These are phyloP conservation scores for Globisporangium radiosum DNA, from an alignment of 352 stramenopile genomes.

Conservation along the genomic window DNA sequence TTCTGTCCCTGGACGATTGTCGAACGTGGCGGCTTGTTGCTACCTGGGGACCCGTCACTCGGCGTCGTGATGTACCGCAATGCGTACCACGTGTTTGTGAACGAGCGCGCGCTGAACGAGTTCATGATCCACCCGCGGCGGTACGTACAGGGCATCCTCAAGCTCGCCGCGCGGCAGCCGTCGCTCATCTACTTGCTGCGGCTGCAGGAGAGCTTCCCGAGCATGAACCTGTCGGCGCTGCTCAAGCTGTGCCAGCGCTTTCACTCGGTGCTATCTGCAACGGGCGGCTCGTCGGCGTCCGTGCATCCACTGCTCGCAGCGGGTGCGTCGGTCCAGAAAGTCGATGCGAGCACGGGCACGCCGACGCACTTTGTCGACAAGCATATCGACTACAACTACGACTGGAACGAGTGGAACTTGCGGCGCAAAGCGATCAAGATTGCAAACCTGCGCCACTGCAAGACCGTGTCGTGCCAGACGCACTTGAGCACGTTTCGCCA, in stretches of 20 bases:
- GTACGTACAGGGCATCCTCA: slow-evolving; percentile 72
- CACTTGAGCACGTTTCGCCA: slow-evolving; percentile 83
- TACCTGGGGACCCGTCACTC: slow-evolving; percentile 88
- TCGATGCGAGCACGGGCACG: slow-evolving; percentile 86
- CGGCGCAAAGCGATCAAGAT: slow-evolving; percentile 86
- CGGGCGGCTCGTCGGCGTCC: slow-evolving; percentile 14
- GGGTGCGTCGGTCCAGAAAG: slow-evolving; percentile 40
- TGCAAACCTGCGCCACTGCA: slow-evolving; percentile 88
- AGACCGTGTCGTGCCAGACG: slow-evolving; percentile 87
- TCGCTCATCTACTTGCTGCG: slow-evolving; percentile 91
- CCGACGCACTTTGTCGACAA: slow-evolving; percentile 91
- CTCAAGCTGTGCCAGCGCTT: slow-evolving; percentile 56
- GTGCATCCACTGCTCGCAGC: slow-evolving; percentile 59
- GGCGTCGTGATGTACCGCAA: slow-evolving; percentile 89
- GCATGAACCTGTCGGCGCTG: slow-evolving; percentile 61
- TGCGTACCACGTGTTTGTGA: slow-evolving; percentile 90
- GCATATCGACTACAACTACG: slow-evolving; percentile 88
- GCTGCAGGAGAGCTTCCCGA: slow-evolving; percentile 83
- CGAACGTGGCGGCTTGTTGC: slow-evolving; percentile 79
- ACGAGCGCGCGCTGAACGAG: slow-evolving; percentile 77
- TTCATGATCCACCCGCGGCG: slow-evolving; percentile 87
- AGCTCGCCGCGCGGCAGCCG: slow-evolving; percentile 61
- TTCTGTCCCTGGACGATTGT: slow-evolving; percentile 92
- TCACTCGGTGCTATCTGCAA: slow-evolving; percentile 13
- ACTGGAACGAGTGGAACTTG: slow-evolving; percentile 94